Percentiles rank a stretch among this genome's conserved stretches.
Evolutionary conservation across 176 grass and related monocot species (phyloP).

Genomic region (Carex scoparia): DNA sequence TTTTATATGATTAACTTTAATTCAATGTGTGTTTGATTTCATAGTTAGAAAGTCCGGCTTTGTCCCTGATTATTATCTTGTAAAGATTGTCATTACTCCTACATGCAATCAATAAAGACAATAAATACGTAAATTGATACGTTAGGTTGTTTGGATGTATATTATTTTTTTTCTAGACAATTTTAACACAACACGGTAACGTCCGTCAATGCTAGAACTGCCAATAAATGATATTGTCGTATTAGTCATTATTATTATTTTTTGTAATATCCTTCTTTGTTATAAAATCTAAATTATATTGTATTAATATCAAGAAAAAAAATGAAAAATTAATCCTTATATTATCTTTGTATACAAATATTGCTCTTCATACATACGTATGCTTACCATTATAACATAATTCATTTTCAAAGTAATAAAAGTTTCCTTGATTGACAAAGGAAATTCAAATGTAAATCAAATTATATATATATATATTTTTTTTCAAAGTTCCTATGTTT

Average conservation of each 20-base stretch:
- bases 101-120: neutral
- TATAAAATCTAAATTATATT: neutral
- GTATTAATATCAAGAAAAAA: neutral
- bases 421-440: neutral
- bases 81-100: neutral
- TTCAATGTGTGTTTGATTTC: too few species aligned
- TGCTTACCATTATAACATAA: neutral
- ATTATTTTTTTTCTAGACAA: neutral
- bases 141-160: neutral
- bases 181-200: neutral
- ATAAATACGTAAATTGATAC: neutral
- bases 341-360: neutral
- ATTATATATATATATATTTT: neutral
- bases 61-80: too few species aligned
- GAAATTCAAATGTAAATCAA: neutral
- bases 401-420: neutral
- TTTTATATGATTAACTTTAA: too few species aligned
- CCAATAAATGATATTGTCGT: neutral
- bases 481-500: neutral
- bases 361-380: neutral
- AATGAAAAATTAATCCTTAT: neutral
- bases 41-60: too few species aligned
- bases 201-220: neutral
- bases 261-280: neutral
- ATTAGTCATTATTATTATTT: neutral